Base-by-base conservation (phyloP, 2,329 filamentous ascomycete species). In the Lecanicillium sp. region DNA sequence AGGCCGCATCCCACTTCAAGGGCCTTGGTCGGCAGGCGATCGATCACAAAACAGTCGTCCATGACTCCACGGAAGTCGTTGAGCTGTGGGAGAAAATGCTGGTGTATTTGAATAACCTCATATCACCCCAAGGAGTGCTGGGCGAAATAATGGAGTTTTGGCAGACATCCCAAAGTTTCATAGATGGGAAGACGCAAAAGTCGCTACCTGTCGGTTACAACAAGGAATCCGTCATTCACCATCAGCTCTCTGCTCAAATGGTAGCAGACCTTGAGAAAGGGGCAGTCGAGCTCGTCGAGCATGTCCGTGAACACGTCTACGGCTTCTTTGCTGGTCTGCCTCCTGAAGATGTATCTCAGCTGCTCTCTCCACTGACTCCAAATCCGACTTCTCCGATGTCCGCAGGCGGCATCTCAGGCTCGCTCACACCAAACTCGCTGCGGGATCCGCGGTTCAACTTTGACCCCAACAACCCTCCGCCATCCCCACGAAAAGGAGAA, bases 81-180 rank as follows among this genome's bases (percentile, higher is more conserved):
- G 88, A 95, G 49, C 74, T 97, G 44, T 98, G 92, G 92, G 89
- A 96, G 52, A 87, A 89, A 56, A 80, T 94, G 46, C 68, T 87
- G 43, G 67, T 74, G 1, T 92, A 87, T 45, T 59, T 97, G 44
- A 80, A 67, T 9, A 77, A 74, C 30, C 70, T 98, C 29, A 67
- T 98, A 0, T 89, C 87, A 0, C 64, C 80, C 6, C 79, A 81
- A 45, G 92, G 92, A 4, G 72, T 97, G 13, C 68, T 98, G 5
- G 88, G 87, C 1, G 92, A 98, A 58, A 76, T 97, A 2, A 64
- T 94, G 14, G 88, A 94, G 46, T 97, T 95, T 59, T 96, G 90
- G 87, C 86, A 94, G 48, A 92, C 82, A 12, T 81, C 89, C 0
- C 82, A 94, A 52, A 84, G 85, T 1, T 98, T 98, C 57, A 83